Evolutionary conservation across 2,329 filamentous ascomycete species (phyloP).

Genomic region (Ophiostoma sp.): DNA sequence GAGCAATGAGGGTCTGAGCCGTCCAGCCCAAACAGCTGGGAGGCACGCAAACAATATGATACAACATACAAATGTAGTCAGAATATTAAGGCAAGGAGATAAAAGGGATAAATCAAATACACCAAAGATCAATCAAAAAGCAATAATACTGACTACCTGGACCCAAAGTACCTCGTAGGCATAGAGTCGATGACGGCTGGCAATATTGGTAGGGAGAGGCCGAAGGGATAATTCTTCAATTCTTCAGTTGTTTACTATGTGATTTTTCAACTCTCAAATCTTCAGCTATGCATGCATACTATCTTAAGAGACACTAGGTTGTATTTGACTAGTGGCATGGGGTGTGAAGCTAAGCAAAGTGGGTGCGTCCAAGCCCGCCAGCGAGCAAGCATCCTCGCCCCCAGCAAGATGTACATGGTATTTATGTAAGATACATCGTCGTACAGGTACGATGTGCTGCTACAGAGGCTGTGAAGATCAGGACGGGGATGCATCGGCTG

Average conservation of each 20-base stretch:
- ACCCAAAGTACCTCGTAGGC: not conserved
- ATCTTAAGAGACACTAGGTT: not conserved
- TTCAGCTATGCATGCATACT: not conserved
- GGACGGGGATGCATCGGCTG: not conserved
- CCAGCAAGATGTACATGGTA: not conserved
- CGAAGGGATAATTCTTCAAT: not conserved
- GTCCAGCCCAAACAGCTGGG: slow-evolving; percentile 20
- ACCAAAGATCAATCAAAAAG: not conserved
- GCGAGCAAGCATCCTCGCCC: not conserved
- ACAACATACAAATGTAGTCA: not conserved
- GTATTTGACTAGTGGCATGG: not conserved
- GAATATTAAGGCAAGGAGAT: not conserved
- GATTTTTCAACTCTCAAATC: not conserved
- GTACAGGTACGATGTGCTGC: not conserved
- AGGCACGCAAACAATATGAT: not conserved
- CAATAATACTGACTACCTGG: not conserved
- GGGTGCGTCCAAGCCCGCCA: not conserved
- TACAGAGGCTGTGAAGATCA: not conserved
- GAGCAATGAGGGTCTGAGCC: not conserved
- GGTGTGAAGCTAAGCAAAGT: not conserved
- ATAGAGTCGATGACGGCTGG: not conserved
- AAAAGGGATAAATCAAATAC: not conserved
- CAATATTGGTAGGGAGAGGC: not conserved
- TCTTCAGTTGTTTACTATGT: too few relatives aligned
- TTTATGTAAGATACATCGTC: too few relatives aligned